Conservation (phyloP, 495 filamentous ascomycete genomes). For the Aspergillus steynii region DNA sequence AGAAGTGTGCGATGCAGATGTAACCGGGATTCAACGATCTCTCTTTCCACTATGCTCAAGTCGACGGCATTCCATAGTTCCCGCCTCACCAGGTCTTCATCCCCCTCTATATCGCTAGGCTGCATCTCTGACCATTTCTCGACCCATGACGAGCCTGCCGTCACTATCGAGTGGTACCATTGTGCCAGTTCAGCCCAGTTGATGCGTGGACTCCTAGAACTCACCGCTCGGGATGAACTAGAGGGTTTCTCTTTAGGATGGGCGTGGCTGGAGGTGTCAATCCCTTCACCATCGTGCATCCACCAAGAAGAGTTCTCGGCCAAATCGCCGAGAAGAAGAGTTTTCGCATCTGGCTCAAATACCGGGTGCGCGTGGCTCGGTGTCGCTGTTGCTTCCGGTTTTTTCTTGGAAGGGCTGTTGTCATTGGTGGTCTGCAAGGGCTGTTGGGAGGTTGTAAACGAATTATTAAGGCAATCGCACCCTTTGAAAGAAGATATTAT, state of each 20-base stretch:
- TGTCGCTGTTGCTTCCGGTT: slow-evolving; percentile 22
- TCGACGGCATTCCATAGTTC: slow-evolving; percentile 36
- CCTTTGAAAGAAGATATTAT: slow-evolving; percentile 66
- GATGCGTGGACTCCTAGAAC: slow-evolving; percentile 64
- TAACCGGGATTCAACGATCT: slow-evolving; percentile 65
- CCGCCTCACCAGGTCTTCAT: slow-evolving; percentile 26
- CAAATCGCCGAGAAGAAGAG: slow-evolving; percentile 74
- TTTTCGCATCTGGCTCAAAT: slow-evolving; percentile 72
- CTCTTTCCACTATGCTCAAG: slow-evolving; percentile 52
- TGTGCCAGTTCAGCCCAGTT: slow-evolving; percentile 71
- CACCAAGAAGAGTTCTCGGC: slow-evolving; percentile 86
- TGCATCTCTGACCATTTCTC: slow-evolving; percentile 48
- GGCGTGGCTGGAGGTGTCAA: slow-evolving; percentile 24
- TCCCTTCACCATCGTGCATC: slow-evolving; percentile 56
- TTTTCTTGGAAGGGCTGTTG: slow-evolving; percentile 30
- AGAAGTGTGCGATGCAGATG: slow-evolving; percentile 70
- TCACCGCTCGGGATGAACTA: slow-evolving; percentile 46
- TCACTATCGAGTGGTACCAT: slow-evolving; percentile 75
- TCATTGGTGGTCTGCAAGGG: slow-evolving; percentile 27
- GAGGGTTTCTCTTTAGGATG: slow-evolving; percentile 28
- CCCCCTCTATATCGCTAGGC: slow-evolving; percentile 25
- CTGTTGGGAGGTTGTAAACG: slow-evolving; percentile 53
- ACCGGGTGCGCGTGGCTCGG: slow-evolving; percentile 25
- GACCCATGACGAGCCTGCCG: slow-evolving; percentile 63
- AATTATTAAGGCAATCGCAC: slow-evolving; percentile 69